Conservation (phyloP, 305 asterid genomes). For the Fraxinus nigra region DNA sequence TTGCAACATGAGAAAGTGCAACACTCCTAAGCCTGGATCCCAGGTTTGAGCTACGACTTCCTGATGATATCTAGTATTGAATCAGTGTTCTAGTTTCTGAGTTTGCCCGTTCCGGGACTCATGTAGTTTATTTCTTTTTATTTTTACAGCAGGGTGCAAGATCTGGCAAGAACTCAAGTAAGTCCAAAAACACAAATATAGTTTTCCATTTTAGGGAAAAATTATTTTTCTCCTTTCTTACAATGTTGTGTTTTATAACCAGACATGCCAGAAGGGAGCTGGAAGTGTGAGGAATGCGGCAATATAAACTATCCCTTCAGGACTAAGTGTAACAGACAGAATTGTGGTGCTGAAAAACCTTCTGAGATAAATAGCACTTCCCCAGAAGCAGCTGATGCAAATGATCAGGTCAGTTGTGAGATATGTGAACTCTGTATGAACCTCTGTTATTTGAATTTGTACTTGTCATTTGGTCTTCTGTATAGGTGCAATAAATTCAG, state of each 20-base stretch:
- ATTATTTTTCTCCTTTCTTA: conserved; percentile 6
- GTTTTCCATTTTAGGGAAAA: not conserved
- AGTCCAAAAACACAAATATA: conserved; percentile 26
- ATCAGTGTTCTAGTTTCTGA: not conserved
- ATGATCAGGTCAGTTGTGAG: conserved; percentile 79
- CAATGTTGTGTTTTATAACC: conserved; percentile 39
- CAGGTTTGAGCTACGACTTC: conserved; percentile 44
- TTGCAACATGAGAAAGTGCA: conserved; percentile 93
- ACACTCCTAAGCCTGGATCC: conserved; percentile 88
- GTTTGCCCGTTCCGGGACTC: not conserved
- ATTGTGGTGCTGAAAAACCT: conserved; percentile 91
- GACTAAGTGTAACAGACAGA: conserved; percentile 91
- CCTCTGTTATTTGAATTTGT: conserved; percentile 21
- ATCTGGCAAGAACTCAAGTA: conserved; percentile 60
- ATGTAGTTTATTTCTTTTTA: not conserved
- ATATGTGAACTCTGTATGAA: conserved; percentile 30
- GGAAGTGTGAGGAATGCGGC: conserved; percentile 95
- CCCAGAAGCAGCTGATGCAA: conserved; percentile 55
- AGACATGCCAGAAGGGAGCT: conserved; percentile 91
- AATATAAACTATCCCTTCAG: conserved; percentile 87
- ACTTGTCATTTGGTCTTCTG: conserved; percentile 23
- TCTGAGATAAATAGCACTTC: conserved; percentile 54
- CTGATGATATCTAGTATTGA: not conserved
- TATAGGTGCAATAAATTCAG: conserved; percentile 29
- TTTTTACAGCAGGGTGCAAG: conserved; percentile 49